phyloP scores from a whole-genome alignment of 2,329 filamentous ascomycete genomes.

The Colletotrichum tabaci region DNA sequence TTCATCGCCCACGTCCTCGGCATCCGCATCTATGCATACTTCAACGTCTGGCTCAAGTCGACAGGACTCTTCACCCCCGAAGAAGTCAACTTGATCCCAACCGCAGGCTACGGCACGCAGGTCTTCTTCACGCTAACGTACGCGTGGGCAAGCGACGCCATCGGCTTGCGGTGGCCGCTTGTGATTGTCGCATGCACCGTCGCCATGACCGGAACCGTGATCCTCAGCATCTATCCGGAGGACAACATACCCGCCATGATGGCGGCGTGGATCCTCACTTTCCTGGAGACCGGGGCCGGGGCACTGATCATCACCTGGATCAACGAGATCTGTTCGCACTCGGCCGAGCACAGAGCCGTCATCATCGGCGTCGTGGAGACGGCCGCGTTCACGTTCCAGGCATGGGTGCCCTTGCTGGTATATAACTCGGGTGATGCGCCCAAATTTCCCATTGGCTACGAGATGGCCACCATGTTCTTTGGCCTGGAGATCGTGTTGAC shows the following conservation, averaged over 20 bases:
- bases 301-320: slow-evolving; percentile 61
- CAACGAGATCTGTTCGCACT: slow-evolving; percentile 61
- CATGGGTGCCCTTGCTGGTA: slow-evolving; percentile 59
- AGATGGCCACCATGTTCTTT: slow-evolving; percentile 52
- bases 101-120: slow-evolving; percentile 47
- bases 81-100: slow-evolving; percentile 45
- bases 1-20: slow-evolving; percentile 53
- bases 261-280: slow-evolving; percentile 55
- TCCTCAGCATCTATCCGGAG: slow-evolving; percentile 53
- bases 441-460: slow-evolving; percentile 57
- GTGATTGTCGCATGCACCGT: slow-evolving; percentile 63
- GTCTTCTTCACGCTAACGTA: slow-evolving; percentile 67
- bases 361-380: slow-evolving; percentile 66
- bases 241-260: slow-evolving; percentile 53
- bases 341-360: slow-evolving; percentile 64
- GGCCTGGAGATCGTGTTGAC: slow-evolving; percentile 47
- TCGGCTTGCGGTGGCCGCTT: slow-evolving; percentile 68
- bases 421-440: slow-evolving; percentile 55
- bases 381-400: slow-evolving; percentile 59
- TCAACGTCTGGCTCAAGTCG: slow-evolving; percentile 53
- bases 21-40: slow-evolving; percentile 55
- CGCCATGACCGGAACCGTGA: slow-evolving; percentile 52
- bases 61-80: slow-evolving; percentile 46
- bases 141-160: slow-evolving; percentile 67
- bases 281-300: slow-evolving; percentile 53